These are phyloP conservation scores for Trichoderma aggressivum DNA, from an alignment of 2,329 filamentous ascomycete species.

Conservation along the genomic window DNA sequence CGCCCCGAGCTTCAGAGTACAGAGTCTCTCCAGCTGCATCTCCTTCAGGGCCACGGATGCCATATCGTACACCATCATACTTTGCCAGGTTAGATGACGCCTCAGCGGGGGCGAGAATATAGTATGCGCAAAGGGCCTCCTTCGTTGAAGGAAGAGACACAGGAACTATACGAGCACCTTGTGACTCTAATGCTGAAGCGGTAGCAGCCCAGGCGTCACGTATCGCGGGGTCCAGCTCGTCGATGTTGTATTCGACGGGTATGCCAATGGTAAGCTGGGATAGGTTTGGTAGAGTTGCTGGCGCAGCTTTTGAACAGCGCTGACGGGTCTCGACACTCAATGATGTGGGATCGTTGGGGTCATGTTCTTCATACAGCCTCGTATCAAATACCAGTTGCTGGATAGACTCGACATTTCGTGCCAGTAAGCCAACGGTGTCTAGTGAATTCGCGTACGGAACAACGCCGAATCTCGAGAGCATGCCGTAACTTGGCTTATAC, in stretches of 20 bases:
- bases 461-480: conserved; percentile 81
- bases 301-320: conserved; percentile 38
- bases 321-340: conserved; percentile 54
- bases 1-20: conserved; percentile 71
- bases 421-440: conserved; percentile 81
- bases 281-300: conserved; percentile 27
- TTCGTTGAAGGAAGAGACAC: conserved; percentile 81
- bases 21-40: conserved; percentile 61
- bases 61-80: conserved; percentile 96
- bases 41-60: conserved; percentile 51
- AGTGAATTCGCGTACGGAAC: conserved; percentile 90
- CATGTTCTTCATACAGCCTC: conserved; percentile 51
- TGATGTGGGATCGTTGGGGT: conserved; percentile 72
- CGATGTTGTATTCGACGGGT: conserved; percentile 80
- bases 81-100: conserved; percentile 94
- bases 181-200: conserved; percentile 55
- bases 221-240: conserved; percentile 69
- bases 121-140: conserved; percentile 87
- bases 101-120: conserved; percentile 90
- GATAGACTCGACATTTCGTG: conserved; percentile 50
- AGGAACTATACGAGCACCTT: conserved; percentile 70
- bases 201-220: conserved; percentile 65
- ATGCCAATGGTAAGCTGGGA: conserved; percentile 50
- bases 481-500: conserved; percentile 89
- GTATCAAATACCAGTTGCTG: conserved; percentile 50